These are phyloP conservation scores for Trichophaea hybrida DNA, from an alignment of 2,329 filamentous ascomycete genomes.

Conservation along the genomic window DNA sequence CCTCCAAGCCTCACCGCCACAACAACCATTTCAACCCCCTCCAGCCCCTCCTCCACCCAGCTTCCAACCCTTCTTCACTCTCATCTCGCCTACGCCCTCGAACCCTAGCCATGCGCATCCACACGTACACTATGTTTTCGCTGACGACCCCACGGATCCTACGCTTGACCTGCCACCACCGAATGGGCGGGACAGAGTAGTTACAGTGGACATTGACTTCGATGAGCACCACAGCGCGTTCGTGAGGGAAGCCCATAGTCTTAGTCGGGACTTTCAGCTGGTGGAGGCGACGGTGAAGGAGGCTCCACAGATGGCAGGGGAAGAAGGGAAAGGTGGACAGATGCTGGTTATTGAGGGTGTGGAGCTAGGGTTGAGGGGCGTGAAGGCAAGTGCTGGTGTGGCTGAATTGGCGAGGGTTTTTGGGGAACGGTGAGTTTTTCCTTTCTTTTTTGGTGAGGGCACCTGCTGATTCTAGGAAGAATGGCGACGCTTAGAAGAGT, in stretches of 20 bases:
- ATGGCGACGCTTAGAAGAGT: neutral
- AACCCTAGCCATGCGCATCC: conserved; percentile 43
- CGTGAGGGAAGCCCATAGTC: conserved; percentile 54
- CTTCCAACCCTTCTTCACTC: conserved; percentile 72
- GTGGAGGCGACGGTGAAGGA: conserved; percentile 39
- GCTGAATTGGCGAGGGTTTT: neutral
- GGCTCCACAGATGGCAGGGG: conserved; percentile 48
- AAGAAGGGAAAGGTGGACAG: conserved; percentile 36
- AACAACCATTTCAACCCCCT: neutral
- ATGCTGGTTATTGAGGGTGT: conserved; percentile 49
- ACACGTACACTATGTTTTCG: conserved; percentile 79
- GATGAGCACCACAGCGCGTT: conserved; percentile 32
- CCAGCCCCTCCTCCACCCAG: conserved; percentile 32
- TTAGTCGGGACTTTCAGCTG: conserved; percentile 61
- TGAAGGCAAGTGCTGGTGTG: neutral
- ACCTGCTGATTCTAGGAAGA: neutral
- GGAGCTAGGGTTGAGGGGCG: neutral
- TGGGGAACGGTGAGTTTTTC: neutral
- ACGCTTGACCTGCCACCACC: neutral
- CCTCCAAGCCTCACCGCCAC: conserved; percentile 25
- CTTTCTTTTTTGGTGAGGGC: neutral
- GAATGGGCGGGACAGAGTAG: conserved; percentile 32
- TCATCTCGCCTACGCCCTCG: conserved; percentile 43
- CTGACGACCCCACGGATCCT: conserved; percentile 51
- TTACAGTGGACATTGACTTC: conserved; percentile 43